Conservation (phyloP, 1,139 yeast species). For the Geotrichum citri-aurantii region DNA sequence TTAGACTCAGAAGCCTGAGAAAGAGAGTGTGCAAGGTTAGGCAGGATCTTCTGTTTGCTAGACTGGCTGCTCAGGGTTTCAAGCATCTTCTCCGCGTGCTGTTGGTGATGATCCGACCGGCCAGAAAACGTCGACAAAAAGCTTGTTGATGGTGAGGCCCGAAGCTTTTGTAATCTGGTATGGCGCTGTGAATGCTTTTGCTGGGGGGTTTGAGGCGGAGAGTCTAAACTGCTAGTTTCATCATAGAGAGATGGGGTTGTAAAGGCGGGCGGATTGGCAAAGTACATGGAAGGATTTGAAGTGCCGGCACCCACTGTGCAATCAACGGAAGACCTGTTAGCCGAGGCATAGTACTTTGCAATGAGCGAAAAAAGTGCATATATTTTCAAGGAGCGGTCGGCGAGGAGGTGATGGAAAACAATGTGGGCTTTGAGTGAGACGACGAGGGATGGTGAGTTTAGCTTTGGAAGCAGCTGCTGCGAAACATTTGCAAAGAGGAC, state of each 20-base stretch:
- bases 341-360: constrained; percentile 13
- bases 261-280: background rate
- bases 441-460: constrained; percentile 14
- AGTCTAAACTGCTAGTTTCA: background rate
- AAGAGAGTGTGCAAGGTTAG: constrained; percentile 19
- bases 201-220: background rate
- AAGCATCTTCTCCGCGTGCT: background rate
- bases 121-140: background rate
- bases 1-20: constrained; percentile 13
- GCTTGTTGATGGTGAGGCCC: background rate
- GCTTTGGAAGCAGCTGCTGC: constrained; percentile 20
- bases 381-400: constrained; percentile 20
- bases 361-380: constrained; percentile 17
- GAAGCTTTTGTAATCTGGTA: background rate
- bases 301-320: constrained; percentile 13
- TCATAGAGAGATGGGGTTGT: background rate
- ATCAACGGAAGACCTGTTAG: constrained; percentile 20
- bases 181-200: background rate
- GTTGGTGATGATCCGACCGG: background rate
- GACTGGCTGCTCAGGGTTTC: background rate
- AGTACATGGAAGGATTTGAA: background rate
- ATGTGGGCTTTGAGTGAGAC: constrained; percentile 26
- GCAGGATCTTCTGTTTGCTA: constrained; percentile 2
- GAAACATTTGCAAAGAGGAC: constrained; percentile 16
- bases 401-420: constrained; percentile 24